Percentiles rank a stretch among this genome's conserved stretches.
phyloP scores from a whole-genome alignment of 164 flowering plant genomes.

The Vitis vinifera region ASM3070453v1 NC_081815.1:1162501-1163000 shows the following conservation, averaged over 20 bases:
- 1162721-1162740: conserved; percentile 14
- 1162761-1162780: conserved; percentile 40
- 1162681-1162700: conserved; percentile 66
- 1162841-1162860: not conserved
- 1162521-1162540: conserved; percentile 23
- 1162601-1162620: conserved; percentile 64
- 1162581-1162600: conserved; percentile 62
- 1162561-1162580: conserved; percentile 48
- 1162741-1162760: conserved; percentile 22
- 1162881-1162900: too few species aligned
- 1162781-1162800: conserved; percentile 69
- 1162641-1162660: not conserved
- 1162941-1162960: too few species aligned
- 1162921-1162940: too few species aligned
- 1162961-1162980: too few species aligned
- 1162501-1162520: conserved; percentile 39
- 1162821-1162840: not conserved
- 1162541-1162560: conserved; percentile 17
- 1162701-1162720: conserved; percentile 33
- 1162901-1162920: too few species aligned
- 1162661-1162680: not conserved
- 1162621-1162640: not conserved
- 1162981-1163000: too few species aligned
- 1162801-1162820: conserved; percentile 30
- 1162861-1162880: too few species aligned